Base-by-base conservation (phyloP, 441 rosid species). In the Sinapis alba region DNA sequence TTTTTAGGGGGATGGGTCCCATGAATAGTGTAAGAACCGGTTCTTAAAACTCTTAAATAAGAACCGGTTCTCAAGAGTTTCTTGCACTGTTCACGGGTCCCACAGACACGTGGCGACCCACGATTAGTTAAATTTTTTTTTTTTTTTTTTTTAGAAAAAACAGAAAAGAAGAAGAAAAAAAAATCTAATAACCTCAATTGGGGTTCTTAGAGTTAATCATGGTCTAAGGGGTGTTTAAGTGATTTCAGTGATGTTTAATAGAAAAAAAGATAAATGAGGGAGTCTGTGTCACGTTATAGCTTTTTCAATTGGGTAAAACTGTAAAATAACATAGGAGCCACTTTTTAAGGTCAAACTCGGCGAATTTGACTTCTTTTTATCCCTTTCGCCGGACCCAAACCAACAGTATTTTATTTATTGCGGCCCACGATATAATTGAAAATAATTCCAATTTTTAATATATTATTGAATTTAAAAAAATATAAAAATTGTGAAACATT, bases 341-440 rank as follows among this genome's bases (percentile, higher is more conserved):
- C 53, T 47, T 47, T 47, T 15, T 45, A 47, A 47, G 53, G 53
- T 47, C 53, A 47, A 47, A 47, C 53, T 47, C 53, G 53, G 53
- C 53, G 53, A 47, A 47, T 47, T 47, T 47, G 53, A 47, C 53
- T 47, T 18, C 7, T 47, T 47, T 47, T 47, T 47, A 45, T 47
- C 53, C 4, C 53, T 47, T 47, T 47, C 53, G 53, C 6, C 9
- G 53, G 53, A 47, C 53, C 53, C 53, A 5, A 5, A 15, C 19
- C 6, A 6, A 45, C 53, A 45, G 15, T 45, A 45, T 45, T 45
- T 45, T 45, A 6, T n/a, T 45, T 15, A 45, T 45, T 2, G 19
- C 53, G 53, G 19, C 53, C 53, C 50, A 43, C 50, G 1, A n/a
- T 43, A 43, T 43, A 41, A 41, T 13, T 41, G 16, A 13, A 43